A percentile compares a stretch with the other conserved stretches of the same genome.
Evolutionary conservation across 2,329 filamentous ascomycete species (phyloP).

Genomic region (Fusarium nelsonii): DNA sequence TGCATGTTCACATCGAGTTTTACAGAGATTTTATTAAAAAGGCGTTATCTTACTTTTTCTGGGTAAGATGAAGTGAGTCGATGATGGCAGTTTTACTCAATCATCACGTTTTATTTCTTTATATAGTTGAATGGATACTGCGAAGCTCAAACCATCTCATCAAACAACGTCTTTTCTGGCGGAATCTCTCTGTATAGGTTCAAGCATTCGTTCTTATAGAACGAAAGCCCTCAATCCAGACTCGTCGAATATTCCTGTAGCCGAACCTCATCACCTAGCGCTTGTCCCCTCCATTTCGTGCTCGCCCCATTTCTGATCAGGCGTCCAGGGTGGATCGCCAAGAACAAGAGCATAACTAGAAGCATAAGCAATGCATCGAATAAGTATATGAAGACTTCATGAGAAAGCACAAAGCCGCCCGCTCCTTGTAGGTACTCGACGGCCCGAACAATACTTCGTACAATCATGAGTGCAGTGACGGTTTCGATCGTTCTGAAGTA

Average conservation of each 20-base stretch:
- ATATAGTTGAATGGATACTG: too few species aligned
- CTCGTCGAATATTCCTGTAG: neutral
- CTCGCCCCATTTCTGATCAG: neutral
- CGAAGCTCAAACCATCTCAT: too few species aligned
- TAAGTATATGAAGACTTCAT: slow-evolving; percentile 59
- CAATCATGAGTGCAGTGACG: slow-evolving; percentile 56
- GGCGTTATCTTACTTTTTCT: too few species aligned
- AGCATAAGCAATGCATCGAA: slow-evolving; percentile 59
- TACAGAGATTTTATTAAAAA: too few species aligned
- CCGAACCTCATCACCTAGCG: neutral
- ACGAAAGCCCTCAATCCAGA: neutral
- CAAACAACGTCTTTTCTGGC: too few species aligned
- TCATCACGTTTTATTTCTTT: too few species aligned
- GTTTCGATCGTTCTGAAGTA: slow-evolving; percentile 51
- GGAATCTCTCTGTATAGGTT: too few species aligned
- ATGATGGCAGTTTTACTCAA: too few species aligned
- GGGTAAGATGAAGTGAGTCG: too few species aligned
- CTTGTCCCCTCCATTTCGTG: neutral
- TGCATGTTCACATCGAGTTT: neutral
- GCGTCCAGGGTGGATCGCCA: slow-evolving; percentile 12
- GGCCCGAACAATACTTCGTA: slow-evolving; percentile 61
- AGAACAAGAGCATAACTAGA: slow-evolving; percentile 56
- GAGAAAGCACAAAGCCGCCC: slow-evolving; percentile 55
- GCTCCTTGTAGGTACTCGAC: slow-evolving; percentile 62
- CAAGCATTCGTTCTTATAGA: too few species aligned